These are phyloP conservation scores for Colletotrichum simmondsii DNA, from an alignment of 2,329 filamentous ascomycete genomes.

Conservation along the genomic window DNA sequence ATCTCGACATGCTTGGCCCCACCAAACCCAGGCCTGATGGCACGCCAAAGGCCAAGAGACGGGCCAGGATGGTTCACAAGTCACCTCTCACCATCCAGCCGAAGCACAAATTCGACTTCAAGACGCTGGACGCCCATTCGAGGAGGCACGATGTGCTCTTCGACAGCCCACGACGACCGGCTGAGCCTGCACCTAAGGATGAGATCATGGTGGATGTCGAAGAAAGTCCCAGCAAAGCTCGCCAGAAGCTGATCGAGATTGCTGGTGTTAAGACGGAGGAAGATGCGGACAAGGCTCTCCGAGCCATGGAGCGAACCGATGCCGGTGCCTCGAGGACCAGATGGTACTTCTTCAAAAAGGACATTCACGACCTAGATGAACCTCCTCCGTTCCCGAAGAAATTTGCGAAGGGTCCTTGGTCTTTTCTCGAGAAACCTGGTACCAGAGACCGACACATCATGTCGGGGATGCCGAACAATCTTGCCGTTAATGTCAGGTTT, in stretches of 20 bases:
- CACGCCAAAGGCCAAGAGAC: slow-evolving; percentile 61
- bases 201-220: slow-evolving; percentile 38
- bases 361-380: slow-evolving; percentile 38
- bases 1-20: slow-evolving; percentile 46
- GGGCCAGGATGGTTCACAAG: slow-evolving; percentile 49
- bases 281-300: slow-evolving; percentile 55
- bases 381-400: slow-evolving; percentile 50
- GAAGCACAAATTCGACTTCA: slow-evolving; percentile 73
- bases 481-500: slow-evolving; percentile 52
- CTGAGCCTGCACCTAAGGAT: slow-evolving; percentile 46
- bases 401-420: slow-evolving; percentile 55
- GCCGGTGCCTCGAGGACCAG: slow-evolving; percentile 45
- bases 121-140: slow-evolving; percentile 69
- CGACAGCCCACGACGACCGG: slow-evolving; percentile 61
- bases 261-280: slow-evolving; percentile 48
- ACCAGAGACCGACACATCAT: slow-evolving; percentile 69
- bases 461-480: slow-evolving; percentile 69
- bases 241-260: slow-evolving; percentile 34
- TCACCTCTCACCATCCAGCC: slow-evolving; percentile 63
- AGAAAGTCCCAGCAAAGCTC: slow-evolving; percentile 26
- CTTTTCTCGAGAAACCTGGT: slow-evolving; percentile 58
- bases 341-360: slow-evolving; percentile 63
- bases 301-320: slow-evolving; percentile 63
- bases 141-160: slow-evolving; percentile 68
- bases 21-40: slow-evolving; percentile 37